Base-by-base conservation (phyloP, 2,329 filamentous ascomycete genomes). In the Aspergillus sp. region DNA sequence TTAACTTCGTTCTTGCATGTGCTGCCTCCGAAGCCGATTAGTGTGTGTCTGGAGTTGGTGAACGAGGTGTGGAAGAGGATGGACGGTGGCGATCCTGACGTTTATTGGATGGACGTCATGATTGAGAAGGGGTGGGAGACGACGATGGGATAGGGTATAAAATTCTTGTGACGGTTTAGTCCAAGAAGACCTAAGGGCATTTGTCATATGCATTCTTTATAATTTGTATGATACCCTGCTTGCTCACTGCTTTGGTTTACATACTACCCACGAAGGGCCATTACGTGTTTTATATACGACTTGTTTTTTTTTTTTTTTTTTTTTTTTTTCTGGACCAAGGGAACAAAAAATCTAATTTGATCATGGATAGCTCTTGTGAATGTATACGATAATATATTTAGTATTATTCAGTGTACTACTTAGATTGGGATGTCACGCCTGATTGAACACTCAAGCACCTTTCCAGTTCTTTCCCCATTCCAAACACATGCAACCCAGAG, bases 21-120 rank as follows among this genome's bases (percentile, higher is more conserved):
- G 2, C 66, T 84, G 39, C 81, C 82, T 3, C 79, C 80, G 23
- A 82, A 83, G 57, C 82, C 81, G 17, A 75, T 84, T 46, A 67
- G 75, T 57, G 76, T 79, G 27, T 80, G 81, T 65, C 68, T 83
- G 14, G 72, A 78, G 40, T 70, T 84, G 11, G 78, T 84, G 35
- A 75, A 77, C 56, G 81, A 83, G 67, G 80, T 81, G 0, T 84
- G 82, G 82, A 70, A 72, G 46, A 72, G 78, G 53, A 75, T 82
- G 64, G 82, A 85, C 66, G 73, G 73, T 2, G 80, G 79, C 0
- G 72, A 76, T 14, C 14, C 55, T 6, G 73, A 79, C 27, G 73
- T 76, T 4, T 84, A 83, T 66, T 84, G 82, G 82, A 76, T 84
- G 63, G 81, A 84, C 65, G 76, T 84, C 6, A 81, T 83, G 78